phyloP scores from a whole-genome alignment of 129 eudicot species.

The Apium graveolens region DNA sequence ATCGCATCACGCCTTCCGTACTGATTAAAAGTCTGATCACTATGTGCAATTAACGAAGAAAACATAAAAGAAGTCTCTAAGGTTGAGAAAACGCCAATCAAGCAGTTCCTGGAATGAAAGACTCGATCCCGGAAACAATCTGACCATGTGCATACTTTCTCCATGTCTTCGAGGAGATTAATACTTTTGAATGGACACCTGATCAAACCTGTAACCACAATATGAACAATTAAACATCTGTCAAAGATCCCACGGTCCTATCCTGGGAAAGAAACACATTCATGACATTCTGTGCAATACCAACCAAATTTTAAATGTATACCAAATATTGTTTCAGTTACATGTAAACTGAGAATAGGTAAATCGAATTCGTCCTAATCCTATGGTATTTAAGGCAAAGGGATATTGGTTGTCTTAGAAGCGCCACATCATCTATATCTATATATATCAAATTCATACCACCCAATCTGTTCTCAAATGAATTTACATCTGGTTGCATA shows the following conservation, averaged over 20 bases:
- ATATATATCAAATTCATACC: too few species aligned
- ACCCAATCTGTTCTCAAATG: too few species aligned
- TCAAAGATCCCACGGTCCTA: background rate
- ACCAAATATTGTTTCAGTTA: background rate
- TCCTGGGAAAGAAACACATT: background rate
- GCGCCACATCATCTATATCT: background rate
- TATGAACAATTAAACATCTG: background rate
- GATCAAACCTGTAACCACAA: constrained; percentile 23
- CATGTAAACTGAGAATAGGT: background rate
- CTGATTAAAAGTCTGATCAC: constrained; percentile 49
- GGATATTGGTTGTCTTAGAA: background rate
- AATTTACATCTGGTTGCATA: too few species aligned
- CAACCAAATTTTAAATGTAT: background rate
- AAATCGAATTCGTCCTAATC: too few species aligned
- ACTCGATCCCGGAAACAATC: constrained; percentile 42
- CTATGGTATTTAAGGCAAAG: background rate
- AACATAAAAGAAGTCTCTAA: constrained; percentile 64
- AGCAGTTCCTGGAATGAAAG: constrained; percentile 74
- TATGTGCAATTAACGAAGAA: constrained; percentile 89
- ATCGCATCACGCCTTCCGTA: constrained; percentile 56
- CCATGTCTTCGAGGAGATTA: constrained; percentile 59
- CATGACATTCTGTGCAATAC: background rate
- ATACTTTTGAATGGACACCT: constrained; percentile 22
- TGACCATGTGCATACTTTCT: constrained; percentile 22
- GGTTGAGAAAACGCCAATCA: constrained; percentile 73